Percentiles rank a stretch among this genome's conserved stretches.
phyloP scores from a whole-genome alignment of 148 eudicot genomes.

The Heliosperma pusillum region DNA sequence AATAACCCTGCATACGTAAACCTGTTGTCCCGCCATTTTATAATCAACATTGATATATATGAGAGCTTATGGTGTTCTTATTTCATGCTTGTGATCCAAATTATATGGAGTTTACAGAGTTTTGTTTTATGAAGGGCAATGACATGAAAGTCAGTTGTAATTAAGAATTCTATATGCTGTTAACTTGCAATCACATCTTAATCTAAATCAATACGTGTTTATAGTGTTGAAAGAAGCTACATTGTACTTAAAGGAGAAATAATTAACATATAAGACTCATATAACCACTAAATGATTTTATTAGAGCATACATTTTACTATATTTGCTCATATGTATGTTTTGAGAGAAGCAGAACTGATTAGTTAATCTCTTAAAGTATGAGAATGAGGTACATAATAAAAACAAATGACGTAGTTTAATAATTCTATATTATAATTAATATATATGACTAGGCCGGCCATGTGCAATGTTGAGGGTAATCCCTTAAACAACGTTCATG shows the following conservation, averaged over 20 bases:
- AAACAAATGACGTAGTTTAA: no score
- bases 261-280: background rate
- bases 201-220: no score
- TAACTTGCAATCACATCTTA: no score
- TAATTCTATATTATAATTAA: no score
- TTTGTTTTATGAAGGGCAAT: background rate
- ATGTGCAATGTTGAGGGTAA: background rate
- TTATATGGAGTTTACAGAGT: background rate
- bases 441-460: background rate
- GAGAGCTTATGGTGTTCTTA: background rate
- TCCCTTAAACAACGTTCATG: background rate
- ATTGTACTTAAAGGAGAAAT: no score
- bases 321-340: background rate
- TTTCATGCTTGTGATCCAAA: background rate
- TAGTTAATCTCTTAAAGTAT: background rate
- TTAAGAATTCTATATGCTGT: background rate
- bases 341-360: background rate
- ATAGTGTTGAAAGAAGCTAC: no score
- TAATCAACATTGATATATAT: background rate
- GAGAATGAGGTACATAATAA: background rate
- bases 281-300: background rate
- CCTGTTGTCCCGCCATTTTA: background rate
- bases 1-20: background rate
- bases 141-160: background rate
- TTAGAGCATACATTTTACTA: background rate